Evolutionary conservation across 768 basidiomycete genomes (phyloP).

Genomic region (Hygrophoropsis aurantiaca): DNA sequence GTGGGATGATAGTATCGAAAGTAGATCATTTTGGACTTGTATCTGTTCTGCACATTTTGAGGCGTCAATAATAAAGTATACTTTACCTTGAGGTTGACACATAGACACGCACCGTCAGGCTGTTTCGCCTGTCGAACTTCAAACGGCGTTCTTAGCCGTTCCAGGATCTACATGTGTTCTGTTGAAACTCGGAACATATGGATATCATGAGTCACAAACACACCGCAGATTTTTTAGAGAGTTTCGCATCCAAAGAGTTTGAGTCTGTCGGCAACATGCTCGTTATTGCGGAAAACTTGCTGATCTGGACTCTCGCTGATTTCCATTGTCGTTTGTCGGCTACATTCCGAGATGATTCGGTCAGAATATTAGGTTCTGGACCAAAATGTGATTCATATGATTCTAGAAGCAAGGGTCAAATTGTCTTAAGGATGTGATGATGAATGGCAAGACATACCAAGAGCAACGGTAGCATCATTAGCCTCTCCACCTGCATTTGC

Average conservation of each 20-base stretch:
- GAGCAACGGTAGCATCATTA: too few species aligned
- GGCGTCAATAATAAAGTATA: constrained; percentile 9
- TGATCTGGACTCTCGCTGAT: constrained; percentile 43
- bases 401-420: constrained; percentile 28
- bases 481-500: too few species aligned
- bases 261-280: constrained; percentile 43
- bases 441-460: background rate
- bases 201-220: constrained; percentile 13
- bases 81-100: background rate
- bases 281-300: constrained; percentile 54
- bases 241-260: constrained; percentile 25
- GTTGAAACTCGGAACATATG: background rate
- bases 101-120: constrained; percentile 42
- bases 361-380: constrained; percentile 47
- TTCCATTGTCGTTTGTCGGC: constrained; percentile 63
- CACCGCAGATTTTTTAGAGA: constrained; percentile 22
- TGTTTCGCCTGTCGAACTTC: constrained; percentile 52
- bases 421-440: constrained; percentile 4
- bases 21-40: constrained; percentile 63
- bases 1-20: constrained; percentile 65
- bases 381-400: constrained; percentile 80
- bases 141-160: constrained; percentile 58
- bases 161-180: constrained; percentile 46
- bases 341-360: constrained; percentile 46
- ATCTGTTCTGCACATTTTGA: constrained; percentile 42